phyloP scores from a whole-genome alignment of 805 yeast genomes.

The Cyberlindnera meyerae region DNA sequence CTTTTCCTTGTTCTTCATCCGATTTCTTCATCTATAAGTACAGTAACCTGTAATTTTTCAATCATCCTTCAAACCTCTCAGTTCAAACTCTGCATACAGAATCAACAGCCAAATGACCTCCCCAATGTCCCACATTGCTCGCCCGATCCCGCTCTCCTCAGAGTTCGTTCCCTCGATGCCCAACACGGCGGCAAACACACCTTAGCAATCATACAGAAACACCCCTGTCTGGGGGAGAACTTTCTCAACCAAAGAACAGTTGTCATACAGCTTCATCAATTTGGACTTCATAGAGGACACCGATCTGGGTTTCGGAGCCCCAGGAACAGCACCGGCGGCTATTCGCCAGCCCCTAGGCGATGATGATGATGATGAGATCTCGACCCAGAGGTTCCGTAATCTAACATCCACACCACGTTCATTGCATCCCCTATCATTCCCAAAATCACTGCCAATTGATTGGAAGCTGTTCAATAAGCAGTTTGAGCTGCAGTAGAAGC shows the following conservation, averaged over 20 bases:
- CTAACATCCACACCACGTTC: slow-evolving; percentile 25
- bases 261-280: not conserved
- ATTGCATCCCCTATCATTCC: slow-evolving; percentile 21
- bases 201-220: not conserved
- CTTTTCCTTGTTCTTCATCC: too few species aligned
- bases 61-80: too few species aligned
- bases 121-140: too few species aligned
- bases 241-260: not conserved
- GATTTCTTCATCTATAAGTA: too few species aligned
- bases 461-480: slow-evolving; percentile 28
- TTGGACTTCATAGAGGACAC: too few species aligned
- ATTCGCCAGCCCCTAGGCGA: too few species aligned
- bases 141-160: slow-evolving; percentile 5
- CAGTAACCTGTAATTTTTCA: too few species aligned
- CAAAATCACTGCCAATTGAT: slow-evolving; percentile 26
- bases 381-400: slow-evolving; percentile 19
- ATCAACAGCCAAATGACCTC: too few species aligned
- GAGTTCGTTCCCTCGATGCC: slow-evolving; percentile 16
- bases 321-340: too few species aligned
- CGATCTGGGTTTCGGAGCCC: too few species aligned
- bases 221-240: not conserved
- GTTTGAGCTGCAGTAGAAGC: slow-evolving; percentile 20
- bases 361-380: not conserved
- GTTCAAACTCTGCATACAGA: too few species aligned
- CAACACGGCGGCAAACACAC: slow-evolving; percentile 1